These are phyloP conservation scores for Zhuliangozyma blackwelliae DNA, from an alignment of 1,139 yeast species.

Conservation along the genomic window DNA sequence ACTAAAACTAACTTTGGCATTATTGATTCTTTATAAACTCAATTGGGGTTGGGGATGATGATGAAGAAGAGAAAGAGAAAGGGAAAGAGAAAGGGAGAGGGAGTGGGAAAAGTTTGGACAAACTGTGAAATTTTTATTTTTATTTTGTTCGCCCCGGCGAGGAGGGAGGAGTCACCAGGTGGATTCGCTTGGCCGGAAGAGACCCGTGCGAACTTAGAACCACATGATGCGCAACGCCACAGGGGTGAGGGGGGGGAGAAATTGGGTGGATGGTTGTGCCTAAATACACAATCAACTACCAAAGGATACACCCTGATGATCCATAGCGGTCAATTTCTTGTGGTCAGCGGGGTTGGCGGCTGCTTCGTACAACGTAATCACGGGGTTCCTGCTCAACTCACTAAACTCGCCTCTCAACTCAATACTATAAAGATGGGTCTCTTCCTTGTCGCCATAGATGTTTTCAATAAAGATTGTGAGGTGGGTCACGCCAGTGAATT, in stretches of 20 bases:
- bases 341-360: constrained; percentile 95
- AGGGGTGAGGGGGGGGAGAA: no score
- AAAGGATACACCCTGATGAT: constrained; percentile 10
- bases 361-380: constrained; percentile 75
- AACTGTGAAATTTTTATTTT: no score
- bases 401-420: constrained; percentile 82
- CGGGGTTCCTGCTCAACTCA: constrained; percentile 60
- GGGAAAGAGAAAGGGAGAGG: constrained; percentile 1
- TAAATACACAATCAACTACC: constrained; percentile 6
- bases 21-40: background rate
- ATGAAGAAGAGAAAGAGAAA: background rate
- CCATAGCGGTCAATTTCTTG: constrained; percentile 31
- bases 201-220: no score
- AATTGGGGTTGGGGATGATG: background rate
- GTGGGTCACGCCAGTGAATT: constrained; percentile 66
- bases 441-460: constrained; percentile 57
- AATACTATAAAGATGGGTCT: constrained; percentile 58
- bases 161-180: no score
- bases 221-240: no score
- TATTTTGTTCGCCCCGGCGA: no score
- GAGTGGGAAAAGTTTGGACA: constrained; percentile 1
- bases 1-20: constrained; percentile 74
- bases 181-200: no score
- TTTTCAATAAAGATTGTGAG: constrained; percentile 65
- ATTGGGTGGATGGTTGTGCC: no score